Conservation (phyloP, 495 filamentous ascomycete species). For the Xylaria bambusicola region DNA sequence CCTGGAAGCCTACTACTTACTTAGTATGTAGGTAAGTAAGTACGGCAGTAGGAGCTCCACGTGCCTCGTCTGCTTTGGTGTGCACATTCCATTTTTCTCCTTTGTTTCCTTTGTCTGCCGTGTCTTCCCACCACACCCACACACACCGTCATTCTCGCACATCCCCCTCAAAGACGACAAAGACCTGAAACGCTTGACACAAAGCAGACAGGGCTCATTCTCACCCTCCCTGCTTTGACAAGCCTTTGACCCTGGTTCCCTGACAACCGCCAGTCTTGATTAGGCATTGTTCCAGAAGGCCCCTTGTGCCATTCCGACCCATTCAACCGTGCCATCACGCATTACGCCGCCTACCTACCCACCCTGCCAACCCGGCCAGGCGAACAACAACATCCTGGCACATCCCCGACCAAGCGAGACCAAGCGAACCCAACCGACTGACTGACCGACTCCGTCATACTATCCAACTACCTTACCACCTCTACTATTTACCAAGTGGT, state of each 20-base stretch:
- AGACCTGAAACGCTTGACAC: conserved; percentile 34
- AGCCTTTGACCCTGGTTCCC: background rate
- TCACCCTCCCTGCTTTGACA: conserved; percentile 17
- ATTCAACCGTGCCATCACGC: background rate
- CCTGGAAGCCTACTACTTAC: background rate
- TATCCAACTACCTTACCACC: no score
- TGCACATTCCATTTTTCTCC: background rate
- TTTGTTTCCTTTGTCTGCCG: background rate
- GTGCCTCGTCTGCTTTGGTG: background rate
- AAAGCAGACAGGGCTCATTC: conserved; percentile 8
- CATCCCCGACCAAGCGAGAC: no score
- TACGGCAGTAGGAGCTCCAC: no score
- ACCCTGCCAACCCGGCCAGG: background rate
- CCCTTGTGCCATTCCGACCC: background rate
- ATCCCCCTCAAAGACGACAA: no score
- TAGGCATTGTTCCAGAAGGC: conserved; percentile 31
- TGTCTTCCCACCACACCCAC: background rate
- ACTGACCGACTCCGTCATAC: conserved; percentile 4
- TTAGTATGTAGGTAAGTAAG: no score
- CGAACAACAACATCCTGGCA: background rate
- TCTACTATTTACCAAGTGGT: no score
- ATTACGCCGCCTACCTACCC: conserved; percentile 8
- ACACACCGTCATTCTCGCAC: no score
- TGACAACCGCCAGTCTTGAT: conserved; percentile 21
- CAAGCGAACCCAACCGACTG: no score